A percentile compares a stretch with the other conserved stretches of the same genome.
These are phyloP conservation scores for Calonectria montana DNA, from an alignment of 2,329 filamentous ascomycete species.

Conservation along the genomic window DNA sequence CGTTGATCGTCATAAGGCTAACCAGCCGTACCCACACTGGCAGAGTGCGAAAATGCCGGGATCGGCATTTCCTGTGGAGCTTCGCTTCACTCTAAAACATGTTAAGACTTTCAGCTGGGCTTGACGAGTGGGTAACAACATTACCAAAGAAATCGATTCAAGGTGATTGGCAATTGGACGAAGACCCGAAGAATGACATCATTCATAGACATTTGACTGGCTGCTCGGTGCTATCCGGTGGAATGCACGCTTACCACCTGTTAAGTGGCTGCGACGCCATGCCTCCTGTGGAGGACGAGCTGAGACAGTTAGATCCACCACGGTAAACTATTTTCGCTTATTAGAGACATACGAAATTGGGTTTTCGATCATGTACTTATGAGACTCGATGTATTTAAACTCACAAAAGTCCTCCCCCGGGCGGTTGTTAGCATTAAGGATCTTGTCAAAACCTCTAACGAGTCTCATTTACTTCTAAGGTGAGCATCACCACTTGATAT, in stretches of 20 bases:
- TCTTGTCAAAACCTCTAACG: neutral
- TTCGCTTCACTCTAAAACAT: neutral
- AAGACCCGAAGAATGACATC: neutral
- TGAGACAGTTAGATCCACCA: neutral
- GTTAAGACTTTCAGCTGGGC: neutral
- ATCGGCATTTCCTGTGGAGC: neutral
- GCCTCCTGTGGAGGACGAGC: neutral
- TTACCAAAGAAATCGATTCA: neutral
- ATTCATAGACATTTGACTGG: neutral
- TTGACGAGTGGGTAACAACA: neutral
- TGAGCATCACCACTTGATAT: neutral
- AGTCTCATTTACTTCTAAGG: neutral
- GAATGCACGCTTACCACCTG: neutral
- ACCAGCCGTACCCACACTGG: neutral
- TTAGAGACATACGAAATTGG: neutral
- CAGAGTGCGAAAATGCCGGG: neutral
- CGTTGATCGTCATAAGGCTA: neutral
- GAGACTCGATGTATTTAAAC: neutral
- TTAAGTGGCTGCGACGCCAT: neutral
- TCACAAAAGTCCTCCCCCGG: neutral
- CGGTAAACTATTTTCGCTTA: neutral
- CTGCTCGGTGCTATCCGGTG: neutral
- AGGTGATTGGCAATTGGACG: neutral
- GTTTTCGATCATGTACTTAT: neutral
- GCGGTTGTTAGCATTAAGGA: neutral